Conservation (phyloP, 1,284 basidiomycete genomes). For the Puccinia hordei region DNA sequence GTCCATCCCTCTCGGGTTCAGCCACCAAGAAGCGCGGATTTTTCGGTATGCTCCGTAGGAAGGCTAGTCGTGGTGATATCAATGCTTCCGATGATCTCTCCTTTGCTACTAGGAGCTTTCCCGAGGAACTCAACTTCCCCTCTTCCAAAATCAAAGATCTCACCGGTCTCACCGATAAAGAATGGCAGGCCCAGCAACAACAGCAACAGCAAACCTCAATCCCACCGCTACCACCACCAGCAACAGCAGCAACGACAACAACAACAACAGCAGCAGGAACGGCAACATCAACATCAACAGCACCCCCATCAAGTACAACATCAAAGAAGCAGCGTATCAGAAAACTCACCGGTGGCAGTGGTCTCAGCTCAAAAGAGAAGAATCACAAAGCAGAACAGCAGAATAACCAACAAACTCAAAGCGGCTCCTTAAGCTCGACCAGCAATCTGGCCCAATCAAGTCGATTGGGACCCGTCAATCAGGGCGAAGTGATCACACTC, state of each 20-base stretch:
- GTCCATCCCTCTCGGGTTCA: background rate
- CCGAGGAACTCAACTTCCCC: slow-evolving; percentile 31
- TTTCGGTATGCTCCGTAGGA: slow-evolving; percentile 48
- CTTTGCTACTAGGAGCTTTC: slow-evolving; percentile 23
- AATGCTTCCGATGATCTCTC: slow-evolving; percentile 18
- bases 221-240: background rate
- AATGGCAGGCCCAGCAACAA: slow-evolving; percentile 2
- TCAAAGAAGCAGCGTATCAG: slow-evolving; percentile 35
- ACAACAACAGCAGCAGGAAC: slow-evolving; percentile 9
- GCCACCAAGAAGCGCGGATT: slow-evolving; percentile 38
- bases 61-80: slow-evolving; percentile 40
- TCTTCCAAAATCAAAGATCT: slow-evolving; percentile 47
- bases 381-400: slow-evolving; percentile 17
- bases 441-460: slow-evolving; percentile 22
- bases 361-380: slow-evolving; percentile 35
- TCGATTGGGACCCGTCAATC: slow-evolving; percentile 15
- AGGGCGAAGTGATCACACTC: slow-evolving; percentile 62
- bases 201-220: slow-evolving; percentile 8
- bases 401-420: background rate
- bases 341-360: slow-evolving; percentile 23
- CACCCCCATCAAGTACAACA: background rate
- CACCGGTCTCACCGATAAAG: slow-evolving; percentile 35
- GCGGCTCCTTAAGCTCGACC: background rate
- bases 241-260: background rate
- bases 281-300: slow-evolving; percentile 6